Evolutionary conservation across 139 green algal genomes (phyloP).

Genomic region (Chlorella ohadii): DNA sequence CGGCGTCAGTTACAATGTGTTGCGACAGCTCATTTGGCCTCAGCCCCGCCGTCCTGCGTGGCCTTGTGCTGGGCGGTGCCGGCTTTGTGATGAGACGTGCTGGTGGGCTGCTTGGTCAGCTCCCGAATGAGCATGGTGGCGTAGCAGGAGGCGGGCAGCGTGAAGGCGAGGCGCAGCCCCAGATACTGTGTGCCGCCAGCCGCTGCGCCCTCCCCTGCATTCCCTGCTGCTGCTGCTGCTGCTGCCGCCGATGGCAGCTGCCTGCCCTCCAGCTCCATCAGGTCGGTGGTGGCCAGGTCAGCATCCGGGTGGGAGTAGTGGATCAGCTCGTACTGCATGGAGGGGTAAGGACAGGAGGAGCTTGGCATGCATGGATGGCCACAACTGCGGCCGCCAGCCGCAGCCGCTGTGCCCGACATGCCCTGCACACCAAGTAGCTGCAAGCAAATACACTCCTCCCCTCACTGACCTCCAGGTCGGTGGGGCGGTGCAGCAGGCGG

Average conservation of each 20-base stretch:
- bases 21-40: too few species aligned
- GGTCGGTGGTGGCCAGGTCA: slow-evolving; percentile 66
- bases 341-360: not conserved
- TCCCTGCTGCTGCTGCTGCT: too few species aligned
- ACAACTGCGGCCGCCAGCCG: not conserved
- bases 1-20: too few species aligned
- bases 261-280: slow-evolving; percentile 40
- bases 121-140: slow-evolving; percentile 95
- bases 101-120: slow-evolving; percentile 73
- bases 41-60: not conserved
- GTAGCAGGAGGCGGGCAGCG: slow-evolving; percentile 85
- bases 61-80: slow-evolving; percentile 42
- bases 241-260: not conserved
- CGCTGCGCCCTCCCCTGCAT: too few species aligned
- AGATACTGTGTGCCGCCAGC: slow-evolving; percentile 29
- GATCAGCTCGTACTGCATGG: slow-evolving; percentile 44
- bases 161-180: slow-evolving; percentile 79
- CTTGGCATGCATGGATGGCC: too few species aligned
- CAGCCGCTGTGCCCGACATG: slow-evolving; percentile 11
- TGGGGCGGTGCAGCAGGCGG: slow-evolving; percentile 63
- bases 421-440: too few species aligned
- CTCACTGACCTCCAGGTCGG: slow-evolving; percentile 39
- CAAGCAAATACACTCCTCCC: not conserved
- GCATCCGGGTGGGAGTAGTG: slow-evolving; percentile 68
- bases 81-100: slow-evolving; percentile 45